phyloP scores from a whole-genome alignment of 2,329 filamentous ascomycete species.

The Sarocladium brachiariae region DNA sequence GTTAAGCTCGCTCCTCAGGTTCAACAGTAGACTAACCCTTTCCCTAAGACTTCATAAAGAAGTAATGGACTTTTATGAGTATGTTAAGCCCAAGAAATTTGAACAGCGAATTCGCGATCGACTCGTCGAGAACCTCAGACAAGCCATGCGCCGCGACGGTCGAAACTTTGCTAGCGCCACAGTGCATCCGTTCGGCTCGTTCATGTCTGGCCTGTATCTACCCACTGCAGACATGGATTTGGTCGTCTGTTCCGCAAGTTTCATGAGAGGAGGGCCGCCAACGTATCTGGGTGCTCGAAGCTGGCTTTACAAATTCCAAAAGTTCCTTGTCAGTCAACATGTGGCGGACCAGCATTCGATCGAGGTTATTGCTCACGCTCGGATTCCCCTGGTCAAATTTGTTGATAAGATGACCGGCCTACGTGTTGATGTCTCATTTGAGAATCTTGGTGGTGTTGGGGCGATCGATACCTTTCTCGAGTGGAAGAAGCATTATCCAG shows the following conservation, averaged over 20 bases:
- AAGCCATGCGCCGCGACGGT: slow-evolving; percentile 44
- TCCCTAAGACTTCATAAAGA: slow-evolving; percentile 91
- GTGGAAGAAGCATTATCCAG: slow-evolving; percentile 76
- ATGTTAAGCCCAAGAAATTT: slow-evolving; percentile 67
- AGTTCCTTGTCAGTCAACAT: slow-evolving; percentile 46
- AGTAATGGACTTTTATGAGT: slow-evolving; percentile 81
- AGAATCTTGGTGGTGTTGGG: slow-evolving; percentile 74
- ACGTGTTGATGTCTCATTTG: slow-evolving; percentile 89
- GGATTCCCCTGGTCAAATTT: slow-evolving; percentile 90
- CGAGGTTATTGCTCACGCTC: slow-evolving; percentile 65
- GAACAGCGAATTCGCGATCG: slow-evolving; percentile 70
- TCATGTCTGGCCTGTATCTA: slow-evolving; percentile 69
- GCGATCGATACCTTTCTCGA: slow-evolving; percentile 73
- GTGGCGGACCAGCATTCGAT: slow-evolving; percentile 54
- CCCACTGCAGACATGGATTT: slow-evolving; percentile 87
- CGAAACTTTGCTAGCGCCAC: slow-evolving; percentile 52
- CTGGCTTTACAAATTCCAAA: slow-evolving; percentile 56
- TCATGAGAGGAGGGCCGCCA: slow-evolving; percentile 44
- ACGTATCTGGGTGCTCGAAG: slow-evolving; percentile 43
- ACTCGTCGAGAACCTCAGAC: slow-evolving; percentile 62
- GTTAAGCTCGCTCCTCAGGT: too few species aligned
- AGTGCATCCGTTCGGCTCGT: slow-evolving; percentile 82
- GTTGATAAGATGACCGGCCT: slow-evolving; percentile 70
- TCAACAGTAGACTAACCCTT: too few species aligned
- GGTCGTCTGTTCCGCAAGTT: slow-evolving; percentile 62